Percentiles rank a stretch among this genome's conserved stretches.
Evolutionary conservation across 139 green algal species (phyloP).

Genomic region (Chlorella sp.): DNA sequence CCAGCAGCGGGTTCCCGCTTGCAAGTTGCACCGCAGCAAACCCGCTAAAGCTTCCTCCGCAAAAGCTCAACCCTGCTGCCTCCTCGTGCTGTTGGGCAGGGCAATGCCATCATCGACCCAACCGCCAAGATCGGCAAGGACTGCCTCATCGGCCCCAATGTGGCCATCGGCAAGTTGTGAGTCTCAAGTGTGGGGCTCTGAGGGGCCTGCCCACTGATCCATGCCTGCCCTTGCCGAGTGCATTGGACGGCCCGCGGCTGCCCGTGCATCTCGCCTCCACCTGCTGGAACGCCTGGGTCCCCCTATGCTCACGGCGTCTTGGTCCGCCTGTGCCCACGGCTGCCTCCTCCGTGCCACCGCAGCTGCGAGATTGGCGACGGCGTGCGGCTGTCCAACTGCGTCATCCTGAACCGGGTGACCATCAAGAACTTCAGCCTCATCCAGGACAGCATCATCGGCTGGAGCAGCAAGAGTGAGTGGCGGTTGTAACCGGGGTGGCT

Average conservation of each 20-base stretch:
- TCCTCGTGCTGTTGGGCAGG: conserved; percentile 26
- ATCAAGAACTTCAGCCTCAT: conserved; percentile 81
- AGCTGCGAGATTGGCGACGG: conserved; percentile 90
- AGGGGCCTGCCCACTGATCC: background rate
- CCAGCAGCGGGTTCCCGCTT: no score
- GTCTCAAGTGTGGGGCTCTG: background rate
- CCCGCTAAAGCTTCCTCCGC: no score
- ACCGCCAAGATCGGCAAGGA: conserved; percentile 82
- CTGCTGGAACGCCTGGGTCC: no score
- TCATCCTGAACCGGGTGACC: conserved; percentile 85
- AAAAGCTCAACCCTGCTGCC: no score
- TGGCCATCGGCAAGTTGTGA: conserved; percentile 81
- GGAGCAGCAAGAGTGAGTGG: conserved; percentile 60
- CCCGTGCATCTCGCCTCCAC: no score
- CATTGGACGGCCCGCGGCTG: no score
- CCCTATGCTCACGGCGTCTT: no score
- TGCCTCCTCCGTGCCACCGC: background rate
- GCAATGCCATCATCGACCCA: conserved; percentile 84
- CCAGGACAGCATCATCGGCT: conserved; percentile 92
- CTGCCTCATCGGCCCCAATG: conserved; percentile 91
- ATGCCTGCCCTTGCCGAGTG: no score
- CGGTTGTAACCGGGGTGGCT: background rate
- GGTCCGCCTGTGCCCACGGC: no score
- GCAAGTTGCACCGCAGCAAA: no score
- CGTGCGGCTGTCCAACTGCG: conserved; percentile 89